phyloP scores from a whole-genome alignment of 768 basidiomycete species.

The Hypholoma fasciculare region DNA sequence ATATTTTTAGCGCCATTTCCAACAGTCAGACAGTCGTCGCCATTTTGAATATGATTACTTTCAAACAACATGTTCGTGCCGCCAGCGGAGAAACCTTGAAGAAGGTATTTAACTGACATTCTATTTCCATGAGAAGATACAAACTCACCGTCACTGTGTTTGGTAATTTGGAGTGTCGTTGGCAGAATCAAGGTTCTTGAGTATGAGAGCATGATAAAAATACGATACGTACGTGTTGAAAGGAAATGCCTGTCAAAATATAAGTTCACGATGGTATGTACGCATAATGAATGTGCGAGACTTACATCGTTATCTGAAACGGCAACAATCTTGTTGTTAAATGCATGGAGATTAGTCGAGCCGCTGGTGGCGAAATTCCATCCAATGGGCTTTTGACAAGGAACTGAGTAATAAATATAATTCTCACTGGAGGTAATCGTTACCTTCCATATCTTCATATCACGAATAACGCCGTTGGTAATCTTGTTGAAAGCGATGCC shows the following conservation, averaged over 20 bases:
- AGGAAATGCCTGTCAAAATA: constrained; percentile 44
- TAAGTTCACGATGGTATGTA: background rate
- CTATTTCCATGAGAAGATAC: background rate
- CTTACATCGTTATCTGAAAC: constrained; percentile 43
- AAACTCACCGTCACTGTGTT: constrained; percentile 33
- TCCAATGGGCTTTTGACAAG: constrained; percentile 43
- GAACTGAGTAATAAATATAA: background rate
- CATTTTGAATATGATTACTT: constrained; percentile 56
- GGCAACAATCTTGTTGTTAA: constrained; percentile 56
- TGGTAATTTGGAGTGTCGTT: background rate
- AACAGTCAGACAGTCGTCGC: constrained; percentile 64
- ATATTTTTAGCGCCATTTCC: constrained; percentile 57
- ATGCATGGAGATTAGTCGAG: constrained; percentile 48
- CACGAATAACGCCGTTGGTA: constrained; percentile 50
- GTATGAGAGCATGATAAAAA: no score
- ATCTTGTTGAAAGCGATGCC: constrained; percentile 56
- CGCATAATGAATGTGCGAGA: background rate
- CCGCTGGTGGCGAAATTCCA: constrained; percentile 60
- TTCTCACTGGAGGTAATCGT: background rate
- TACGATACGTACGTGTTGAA: constrained; percentile 57
- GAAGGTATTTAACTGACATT: background rate
- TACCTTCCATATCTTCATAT: constrained; percentile 61
- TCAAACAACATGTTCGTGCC: constrained; percentile 61
- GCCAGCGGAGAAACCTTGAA: constrained; percentile 50
- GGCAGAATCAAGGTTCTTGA: background rate